Conservation (phyloP, 2,329 filamentous ascomycete species). For the Chaetoscypha palmicola region DNA sequence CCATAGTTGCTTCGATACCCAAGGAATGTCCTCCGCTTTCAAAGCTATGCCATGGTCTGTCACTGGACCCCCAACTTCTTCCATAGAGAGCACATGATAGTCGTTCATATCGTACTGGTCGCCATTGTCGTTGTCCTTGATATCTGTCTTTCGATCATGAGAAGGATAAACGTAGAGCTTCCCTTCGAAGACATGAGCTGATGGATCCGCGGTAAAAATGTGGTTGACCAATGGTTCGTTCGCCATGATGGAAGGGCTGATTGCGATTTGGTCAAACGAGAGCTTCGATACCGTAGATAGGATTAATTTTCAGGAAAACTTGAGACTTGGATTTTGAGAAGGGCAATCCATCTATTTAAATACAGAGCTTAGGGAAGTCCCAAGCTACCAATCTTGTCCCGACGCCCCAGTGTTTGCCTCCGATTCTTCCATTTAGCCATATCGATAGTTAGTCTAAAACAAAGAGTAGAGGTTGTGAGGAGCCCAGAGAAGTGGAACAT, state of each 20-base stretch:
- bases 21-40: conserved; percentile 58
- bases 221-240: conserved; percentile 32
- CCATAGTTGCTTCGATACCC: conserved; percentile 75
- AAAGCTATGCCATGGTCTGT: conserved; percentile 69
- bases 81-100: conserved; percentile 67
- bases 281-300: no score
- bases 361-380: background rate
- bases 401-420: background rate
- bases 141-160: conserved; percentile 69
- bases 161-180: conserved; percentile 75
- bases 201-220: conserved; percentile 74
- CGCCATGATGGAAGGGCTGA: conserved; percentile 5
- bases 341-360: conserved; percentile 2
- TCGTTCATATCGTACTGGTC: conserved; percentile 81
- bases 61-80: conserved; percentile 49
- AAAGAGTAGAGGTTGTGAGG: background rate
- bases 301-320: no score
- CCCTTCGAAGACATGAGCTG: conserved; percentile 71
- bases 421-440: conserved; percentile 5
- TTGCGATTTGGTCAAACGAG: no score
- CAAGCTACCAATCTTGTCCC: conserved; percentile 5
- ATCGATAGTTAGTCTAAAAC: background rate
- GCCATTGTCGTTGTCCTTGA: conserved; percentile 74
- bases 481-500: background rate
- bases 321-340: no score